Percentiles rank a stretch among this genome's conserved stretches.
Evolutionary conservation across 352 stramenopile species (phyloP).

Genomic region (Globisporangium cylindrosporum): DNA sequence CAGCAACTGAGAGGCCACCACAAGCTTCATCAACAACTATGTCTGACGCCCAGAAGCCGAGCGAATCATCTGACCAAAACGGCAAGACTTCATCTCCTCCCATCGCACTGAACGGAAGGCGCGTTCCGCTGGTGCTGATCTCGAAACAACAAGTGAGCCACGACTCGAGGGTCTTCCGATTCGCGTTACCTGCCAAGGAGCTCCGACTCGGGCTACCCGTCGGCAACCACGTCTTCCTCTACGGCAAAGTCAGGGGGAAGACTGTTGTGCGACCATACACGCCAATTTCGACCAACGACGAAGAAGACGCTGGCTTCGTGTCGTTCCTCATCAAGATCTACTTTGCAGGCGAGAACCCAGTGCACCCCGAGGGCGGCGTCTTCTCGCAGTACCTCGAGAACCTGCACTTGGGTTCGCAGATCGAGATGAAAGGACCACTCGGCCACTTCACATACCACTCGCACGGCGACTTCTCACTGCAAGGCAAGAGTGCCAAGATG

Average conservation of each 20-base stretch:
- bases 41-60: background rate
- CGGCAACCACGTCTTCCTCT: constrained; percentile 91
- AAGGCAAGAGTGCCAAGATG: constrained; percentile 19
- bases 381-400: constrained; percentile 87
- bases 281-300: constrained; percentile 73
- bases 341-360: constrained; percentile 57
- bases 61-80: background rate
- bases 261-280: constrained; percentile 89
- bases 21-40: background rate
- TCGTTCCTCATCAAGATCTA: constrained; percentile 94
- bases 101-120: constrained; percentile 13
- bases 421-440: constrained; percentile 87
- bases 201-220: constrained; percentile 83
- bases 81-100: background rate
- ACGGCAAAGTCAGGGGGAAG: constrained; percentile 70
- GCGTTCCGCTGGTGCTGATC: constrained; percentile 45
- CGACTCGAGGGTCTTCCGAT: constrained; percentile 84
- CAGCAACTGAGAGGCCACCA: background rate
- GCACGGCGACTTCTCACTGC: constrained; percentile 32
- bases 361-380: constrained; percentile 82
- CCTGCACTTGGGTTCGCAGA: constrained; percentile 74
- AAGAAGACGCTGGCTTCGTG: constrained; percentile 83
- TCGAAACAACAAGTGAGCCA: constrained; percentile 56
- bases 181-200: constrained; percentile 77
- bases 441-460: constrained; percentile 55